These are phyloP conservation scores for Penicillium sp. DNA, from an alignment of 2,329 filamentous ascomycete genomes.

Conservation along the genomic window DNA sequence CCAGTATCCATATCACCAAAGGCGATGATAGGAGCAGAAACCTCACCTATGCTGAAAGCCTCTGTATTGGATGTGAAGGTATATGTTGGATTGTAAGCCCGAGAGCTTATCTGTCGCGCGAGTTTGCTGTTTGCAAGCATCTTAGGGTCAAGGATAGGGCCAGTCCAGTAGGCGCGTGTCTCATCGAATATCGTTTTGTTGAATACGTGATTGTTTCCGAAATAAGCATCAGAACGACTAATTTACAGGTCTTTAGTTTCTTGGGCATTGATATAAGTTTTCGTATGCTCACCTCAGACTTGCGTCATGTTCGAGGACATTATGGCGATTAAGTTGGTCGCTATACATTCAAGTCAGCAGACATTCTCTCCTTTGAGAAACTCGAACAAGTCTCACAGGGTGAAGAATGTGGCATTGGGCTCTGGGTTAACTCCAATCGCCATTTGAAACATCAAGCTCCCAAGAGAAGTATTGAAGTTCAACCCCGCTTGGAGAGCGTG, in stretches of 20 bases:
- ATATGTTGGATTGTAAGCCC: slow-evolving; percentile 55
- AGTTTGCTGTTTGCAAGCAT: slow-evolving; percentile 54
- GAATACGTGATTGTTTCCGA: slow-evolving; percentile 58
- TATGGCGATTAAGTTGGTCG: slow-evolving; percentile 27
- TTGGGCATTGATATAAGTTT: too few species aligned
- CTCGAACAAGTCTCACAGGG: too few species aligned
- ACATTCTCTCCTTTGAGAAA: background rate
- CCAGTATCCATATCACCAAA: slow-evolving; percentile 46
- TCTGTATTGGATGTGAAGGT: slow-evolving; percentile 49
- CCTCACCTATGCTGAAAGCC: slow-evolving; percentile 56
- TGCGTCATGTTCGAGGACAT: slow-evolving; percentile 29
- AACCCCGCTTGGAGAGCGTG: background rate
- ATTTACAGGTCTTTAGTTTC: background rate
- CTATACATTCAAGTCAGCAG: slow-evolving; percentile 7
- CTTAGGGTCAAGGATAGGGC: slow-evolving; percentile 42
- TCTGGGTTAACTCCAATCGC: slow-evolving; percentile 22
- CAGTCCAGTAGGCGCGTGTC: slow-evolving; percentile 53
- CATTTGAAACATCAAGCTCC: slow-evolving; percentile 24
- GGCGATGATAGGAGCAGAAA: slow-evolving; percentile 47
- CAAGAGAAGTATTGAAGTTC: slow-evolving; percentile 6
- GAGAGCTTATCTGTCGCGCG: slow-evolving; percentile 50
- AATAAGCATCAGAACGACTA: slow-evolving; percentile 54
- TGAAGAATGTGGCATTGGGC: slow-evolving; percentile 26
- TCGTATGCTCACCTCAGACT: slow-evolving; percentile 24
- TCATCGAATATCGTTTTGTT: slow-evolving; percentile 54